These are phyloP conservation scores for Chloranthus sessilifolius DNA, from an alignment of 164 flowering plant genomes.

Conservation along the genomic window DNA sequence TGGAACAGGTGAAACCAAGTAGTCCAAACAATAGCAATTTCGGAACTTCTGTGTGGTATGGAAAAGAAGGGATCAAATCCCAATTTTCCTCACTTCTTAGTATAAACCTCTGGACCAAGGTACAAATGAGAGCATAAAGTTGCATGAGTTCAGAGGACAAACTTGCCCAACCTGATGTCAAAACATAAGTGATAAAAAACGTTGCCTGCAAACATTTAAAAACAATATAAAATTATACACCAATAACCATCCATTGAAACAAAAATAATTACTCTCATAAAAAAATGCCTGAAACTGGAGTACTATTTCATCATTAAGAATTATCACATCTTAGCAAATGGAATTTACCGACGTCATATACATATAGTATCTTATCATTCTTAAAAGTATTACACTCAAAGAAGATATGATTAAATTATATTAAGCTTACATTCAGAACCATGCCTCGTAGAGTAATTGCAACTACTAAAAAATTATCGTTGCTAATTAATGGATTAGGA, in stretches of 20 bases:
- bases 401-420: too few species aligned
- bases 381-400: too few species aligned
- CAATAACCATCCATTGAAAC: not conserved
- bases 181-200: slow-evolving; percentile 80
- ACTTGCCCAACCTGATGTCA: slow-evolving; percentile 98
- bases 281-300: not conserved
- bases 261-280: not conserved
- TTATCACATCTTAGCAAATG: too few species aligned
- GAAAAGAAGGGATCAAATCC: slow-evolving; percentile 46
- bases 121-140: slow-evolving; percentile 54
- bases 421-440: too few species aligned
- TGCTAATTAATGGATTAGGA: too few species aligned
- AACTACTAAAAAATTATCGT: too few species aligned
- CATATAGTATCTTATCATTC: too few species aligned
- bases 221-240: not conserved
- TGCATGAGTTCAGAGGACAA: slow-evolving; percentile 73
- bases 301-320: not conserved
- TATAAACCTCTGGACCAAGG: slow-evolving; percentile 35
- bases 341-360: too few species aligned
- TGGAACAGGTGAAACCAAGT: slow-evolving; percentile 76
- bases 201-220: slow-evolving; percentile 53
- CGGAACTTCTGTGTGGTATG: slow-evolving; percentile 94
- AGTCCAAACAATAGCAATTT: slow-evolving; percentile 78
- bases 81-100: slow-evolving; percentile 39
- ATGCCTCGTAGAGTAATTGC: too few species aligned